Evolutionary conservation across 257 asterid genomes (phyloP).

Genomic region (Gentiana straminea): DNA sequence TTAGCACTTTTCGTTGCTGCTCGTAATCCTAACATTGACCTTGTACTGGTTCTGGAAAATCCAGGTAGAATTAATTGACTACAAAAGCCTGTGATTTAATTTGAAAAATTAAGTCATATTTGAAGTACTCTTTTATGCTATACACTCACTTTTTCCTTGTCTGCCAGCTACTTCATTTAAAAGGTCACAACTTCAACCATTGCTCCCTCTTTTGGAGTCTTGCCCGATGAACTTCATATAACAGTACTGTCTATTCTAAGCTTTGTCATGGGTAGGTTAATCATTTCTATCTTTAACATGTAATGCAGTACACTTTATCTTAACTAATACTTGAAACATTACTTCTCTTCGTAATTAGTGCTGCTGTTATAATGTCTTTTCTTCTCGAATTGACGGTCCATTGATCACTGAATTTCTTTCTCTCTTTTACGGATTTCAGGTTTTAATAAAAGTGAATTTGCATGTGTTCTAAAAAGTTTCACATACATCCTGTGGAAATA

Average conservation of each 20-base stretch:
- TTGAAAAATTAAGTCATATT: neutral
- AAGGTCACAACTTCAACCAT: slow-evolving; percentile 81
- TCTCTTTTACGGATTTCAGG: too few relatives aligned
- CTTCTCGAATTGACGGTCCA: too few relatives aligned
- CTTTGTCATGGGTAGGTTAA: slow-evolving; percentile 60
- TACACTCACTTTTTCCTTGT: slow-evolving; percentile 19
- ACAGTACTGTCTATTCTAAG: slow-evolving; percentile 75
- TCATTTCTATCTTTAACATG: neutral
- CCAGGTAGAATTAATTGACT: slow-evolving; percentile 42
- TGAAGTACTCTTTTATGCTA: neutral
- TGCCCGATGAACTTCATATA: slow-evolving; percentile 60
- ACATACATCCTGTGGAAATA: too few relatives aligned
- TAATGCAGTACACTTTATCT: too few relatives aligned
- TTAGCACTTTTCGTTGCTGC: slow-evolving; percentile 96
- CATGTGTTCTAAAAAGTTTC: too few relatives aligned
- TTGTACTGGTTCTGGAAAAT: slow-evolving; percentile 67
- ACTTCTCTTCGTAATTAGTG: too few relatives aligned
- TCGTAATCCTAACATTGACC: slow-evolving; percentile 80
- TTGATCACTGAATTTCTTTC: too few relatives aligned
- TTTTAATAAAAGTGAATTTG: too few relatives aligned
- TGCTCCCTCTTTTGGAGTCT: slow-evolving; percentile 58
- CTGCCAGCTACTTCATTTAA: slow-evolving; percentile 76
- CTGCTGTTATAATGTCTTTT: too few relatives aligned
- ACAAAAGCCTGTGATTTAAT: neutral
- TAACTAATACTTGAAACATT: too few relatives aligned